Conservation (phyloP, 768 basidiomycete genomes). For the Erythrobasidium yunnanense region DNA sequence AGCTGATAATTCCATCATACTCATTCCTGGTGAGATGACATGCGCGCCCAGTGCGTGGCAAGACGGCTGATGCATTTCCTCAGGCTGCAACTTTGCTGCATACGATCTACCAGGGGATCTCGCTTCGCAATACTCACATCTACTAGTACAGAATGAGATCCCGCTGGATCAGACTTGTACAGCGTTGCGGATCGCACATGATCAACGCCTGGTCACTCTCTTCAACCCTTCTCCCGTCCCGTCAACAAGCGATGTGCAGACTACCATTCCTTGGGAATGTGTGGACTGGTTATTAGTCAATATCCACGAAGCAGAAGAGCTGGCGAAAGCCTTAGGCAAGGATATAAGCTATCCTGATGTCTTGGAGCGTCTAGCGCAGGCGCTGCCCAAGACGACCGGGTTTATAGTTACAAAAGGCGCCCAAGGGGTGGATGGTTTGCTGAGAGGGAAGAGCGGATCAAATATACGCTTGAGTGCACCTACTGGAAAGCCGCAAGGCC, state of each 20-base stretch:
- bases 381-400: conserved; percentile 2
- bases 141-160: conserved; percentile 46
- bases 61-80: neutral
- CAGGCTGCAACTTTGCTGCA: conserved; percentile 33
- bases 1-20: conserved; percentile 45
- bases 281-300: conserved; percentile 45
- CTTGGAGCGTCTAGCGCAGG: neutral
- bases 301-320: conserved; percentile 41
- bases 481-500: neutral
- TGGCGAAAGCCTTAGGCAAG: conserved; percentile 29
- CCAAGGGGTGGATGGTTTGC: conserved; percentile 8
- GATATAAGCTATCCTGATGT: neutral
- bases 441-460: neutral
- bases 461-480: neutral
- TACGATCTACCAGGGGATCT: conserved; percentile 23
- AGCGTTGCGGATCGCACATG: conserved; percentile 36
- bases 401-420: conserved; percentile 27
- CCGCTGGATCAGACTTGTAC: conserved; percentile 39
- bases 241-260: conserved; percentile 34
- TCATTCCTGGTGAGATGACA: conserved; percentile 11
- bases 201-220: conserved; percentile 37
- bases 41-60: neutral
- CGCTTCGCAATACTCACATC: conserved; percentile 37
- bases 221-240: conserved; percentile 47
- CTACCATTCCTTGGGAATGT: conserved; percentile 40